These are phyloP conservation scores for Amyloporia xantha DNA, from an alignment of 768 basidiomycete species.

Conservation along the genomic window DNA sequence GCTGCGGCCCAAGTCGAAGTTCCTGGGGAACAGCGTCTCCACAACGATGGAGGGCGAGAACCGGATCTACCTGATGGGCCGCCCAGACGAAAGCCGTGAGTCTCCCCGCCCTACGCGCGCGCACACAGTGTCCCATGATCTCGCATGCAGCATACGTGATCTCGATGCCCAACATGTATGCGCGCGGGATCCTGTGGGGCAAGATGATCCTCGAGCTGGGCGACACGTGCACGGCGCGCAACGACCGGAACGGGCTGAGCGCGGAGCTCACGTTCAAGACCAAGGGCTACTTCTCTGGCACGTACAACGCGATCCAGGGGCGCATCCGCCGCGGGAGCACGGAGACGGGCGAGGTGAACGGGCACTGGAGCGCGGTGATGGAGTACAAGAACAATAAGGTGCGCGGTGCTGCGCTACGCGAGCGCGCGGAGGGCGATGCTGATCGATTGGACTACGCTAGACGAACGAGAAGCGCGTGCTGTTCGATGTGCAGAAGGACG, in stretches of 20 bases:
- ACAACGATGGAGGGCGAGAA: slow-evolving; percentile 97
- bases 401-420: slow-evolving; percentile 10
- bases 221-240: slow-evolving; percentile 80
- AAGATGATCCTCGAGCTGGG: slow-evolving; percentile 97
- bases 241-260: slow-evolving; percentile 63
- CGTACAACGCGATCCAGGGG: slow-evolving; percentile 87
- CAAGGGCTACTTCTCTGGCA: slow-evolving; percentile 98
- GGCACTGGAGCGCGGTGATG: slow-evolving; percentile 89
- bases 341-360: slow-evolving; percentile 81
- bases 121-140: background rate
- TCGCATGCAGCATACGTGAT: slow-evolving; percentile 66
- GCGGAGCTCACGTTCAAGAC: slow-evolving; percentile 97
- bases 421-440: background rate
- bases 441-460: slow-evolving; percentile 27
- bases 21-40: slow-evolving; percentile 94
- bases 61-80: slow-evolving; percentile 74
- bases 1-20: slow-evolving; percentile 90
- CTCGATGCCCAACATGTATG: slow-evolving; percentile 98
- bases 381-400: slow-evolving; percentile 74
- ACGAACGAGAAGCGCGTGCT: slow-evolving; percentile 64
- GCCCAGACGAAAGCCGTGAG: slow-evolving; percentile 82
- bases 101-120: slow-evolving; percentile 8
- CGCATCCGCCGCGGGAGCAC: slow-evolving; percentile 56
- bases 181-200: slow-evolving; percentile 78
- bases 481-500: slow-evolving; percentile 80